phyloP scores from a whole-genome alignment of 2,329 filamentous ascomycete species.

The Alternaria arbusti region DNA sequence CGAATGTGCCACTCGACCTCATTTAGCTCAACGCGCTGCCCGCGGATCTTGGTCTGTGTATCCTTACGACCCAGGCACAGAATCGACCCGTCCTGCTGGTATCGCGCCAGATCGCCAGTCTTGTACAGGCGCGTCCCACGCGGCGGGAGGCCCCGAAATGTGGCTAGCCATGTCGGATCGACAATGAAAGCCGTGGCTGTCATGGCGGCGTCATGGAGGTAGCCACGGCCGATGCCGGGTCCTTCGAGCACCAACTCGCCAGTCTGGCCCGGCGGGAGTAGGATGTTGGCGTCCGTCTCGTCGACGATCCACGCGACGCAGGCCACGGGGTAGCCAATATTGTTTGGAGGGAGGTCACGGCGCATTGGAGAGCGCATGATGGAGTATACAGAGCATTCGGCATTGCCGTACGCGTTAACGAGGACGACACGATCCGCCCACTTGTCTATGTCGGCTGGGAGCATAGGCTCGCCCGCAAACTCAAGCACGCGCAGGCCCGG shows the following conservation, averaged over 20 bases:
- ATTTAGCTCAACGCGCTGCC: slow-evolving; percentile 29
- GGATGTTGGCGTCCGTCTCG: slow-evolving; percentile 18
- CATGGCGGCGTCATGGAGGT: slow-evolving; percentile 18
- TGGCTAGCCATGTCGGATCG: background rate
- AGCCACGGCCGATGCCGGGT: slow-evolving; percentile 47
- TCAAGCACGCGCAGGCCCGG: slow-evolving; percentile 50
- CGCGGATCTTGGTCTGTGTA: slow-evolving; percentile 28
- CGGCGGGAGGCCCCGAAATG: background rate
- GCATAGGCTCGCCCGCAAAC: slow-evolving; percentile 48
- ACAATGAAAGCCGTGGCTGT: background rate
- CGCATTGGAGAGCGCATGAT: background rate
- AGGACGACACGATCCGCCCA: background rate
- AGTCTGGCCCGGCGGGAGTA: slow-evolving; percentile 17
- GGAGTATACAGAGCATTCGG: background rate
- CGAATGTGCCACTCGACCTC: slow-evolving; percentile 16
- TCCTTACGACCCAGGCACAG: slow-evolving; percentile 26
- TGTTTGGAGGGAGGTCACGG: slow-evolving; percentile 6
- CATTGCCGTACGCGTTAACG: background rate
- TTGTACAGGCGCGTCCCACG: slow-evolving; percentile 1
- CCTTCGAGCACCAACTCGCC: slow-evolving; percentile 64
- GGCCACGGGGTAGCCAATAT: slow-evolving; percentile 58
- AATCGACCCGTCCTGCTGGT: slow-evolving; percentile 2
- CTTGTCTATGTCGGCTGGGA: background rate
- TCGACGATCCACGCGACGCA: slow-evolving; percentile 52
- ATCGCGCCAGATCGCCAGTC: slow-evolving; percentile 11